Evolutionary conservation across 129 eudicot genomes (phyloP).

Genomic region (Centrapalus pauciflorus): DNA sequence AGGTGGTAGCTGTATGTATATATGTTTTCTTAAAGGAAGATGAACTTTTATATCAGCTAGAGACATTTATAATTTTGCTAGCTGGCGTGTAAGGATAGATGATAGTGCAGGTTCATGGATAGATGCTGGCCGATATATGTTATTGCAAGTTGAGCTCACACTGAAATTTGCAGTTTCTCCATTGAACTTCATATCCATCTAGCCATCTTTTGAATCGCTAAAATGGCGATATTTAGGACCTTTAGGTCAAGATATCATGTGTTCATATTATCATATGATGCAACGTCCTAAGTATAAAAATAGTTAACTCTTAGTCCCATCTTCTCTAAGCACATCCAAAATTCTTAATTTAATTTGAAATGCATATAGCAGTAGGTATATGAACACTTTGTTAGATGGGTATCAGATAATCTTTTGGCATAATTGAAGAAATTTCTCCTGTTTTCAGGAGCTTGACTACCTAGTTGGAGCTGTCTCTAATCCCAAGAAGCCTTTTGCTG

Average conservation of each 20-base stretch:
- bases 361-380: no score
- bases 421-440: not conserved
- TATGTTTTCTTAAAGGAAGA: not conserved
- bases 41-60: no score
- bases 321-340: no score
- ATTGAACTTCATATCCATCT: no score
- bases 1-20: not conserved
- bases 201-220: not conserved
- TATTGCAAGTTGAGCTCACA: not conserved
- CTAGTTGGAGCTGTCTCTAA: conserved; percentile 82
- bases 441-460: conserved; percentile 79
- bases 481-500: conserved; percentile 94
- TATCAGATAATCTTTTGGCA: not conserved
- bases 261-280: no score
- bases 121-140: not conserved
- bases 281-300: not conserved
- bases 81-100: no score
- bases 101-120: no score
- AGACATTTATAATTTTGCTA: no score
- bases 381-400: no score
- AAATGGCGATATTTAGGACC: not conserved
- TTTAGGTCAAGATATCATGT: no score
- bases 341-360: no score
- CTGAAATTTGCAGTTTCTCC: not conserved
- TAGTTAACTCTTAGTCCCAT: no score